phyloP scores from a whole-genome alignment of 257 asterid species.

The Ophiorrhiza pumila region DNA sequence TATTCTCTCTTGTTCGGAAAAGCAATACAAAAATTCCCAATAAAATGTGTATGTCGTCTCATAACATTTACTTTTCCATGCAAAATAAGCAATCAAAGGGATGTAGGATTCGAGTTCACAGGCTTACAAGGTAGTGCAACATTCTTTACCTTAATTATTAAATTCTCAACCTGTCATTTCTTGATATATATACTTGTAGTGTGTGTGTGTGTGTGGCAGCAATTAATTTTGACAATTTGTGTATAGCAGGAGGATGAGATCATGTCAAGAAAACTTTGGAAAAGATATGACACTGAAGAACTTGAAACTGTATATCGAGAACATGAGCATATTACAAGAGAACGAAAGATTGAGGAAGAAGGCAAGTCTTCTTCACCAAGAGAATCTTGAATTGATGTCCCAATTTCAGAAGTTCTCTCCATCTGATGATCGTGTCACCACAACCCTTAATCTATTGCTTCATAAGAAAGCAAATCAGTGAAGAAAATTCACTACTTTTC shows the following conservation, averaged over 20 bases:
- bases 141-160: too few relatives aligned
- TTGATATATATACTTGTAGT: not conserved
- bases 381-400: slow-evolving; percentile 59
- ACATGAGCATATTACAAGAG: slow-evolving; percentile 58
- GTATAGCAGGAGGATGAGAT: slow-evolving; percentile 29
- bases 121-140: slow-evolving; percentile 24
- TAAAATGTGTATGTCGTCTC: slow-evolving; percentile 29
- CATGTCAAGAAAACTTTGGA: slow-evolving; percentile 29
- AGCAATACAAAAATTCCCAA: not conserved
- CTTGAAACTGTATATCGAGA: slow-evolving; percentile 71
- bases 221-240: not conserved
- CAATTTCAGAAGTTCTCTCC: slow-evolving; percentile 33
- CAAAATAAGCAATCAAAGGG: slow-evolving; percentile 28
- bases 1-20: not conserved
- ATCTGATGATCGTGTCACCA: slow-evolving; percentile 15
- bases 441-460: slow-evolving; percentile 16
- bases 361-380: slow-evolving; percentile 62
- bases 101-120: slow-evolving; percentile 23
- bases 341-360: slow-evolving; percentile 61
- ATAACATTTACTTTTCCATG: slow-evolving; percentile 16
- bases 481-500: slow-evolving; percentile 5
- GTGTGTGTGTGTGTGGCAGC: not conserved
- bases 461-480: slow-evolving; percentile 6
- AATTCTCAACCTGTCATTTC: not conserved
- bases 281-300: slow-evolving; percentile 48